These are phyloP conservation scores for Verticillium zaregamsianum DNA, from an alignment of 2,329 filamentous ascomycete species.

Conservation along the genomic window DNA sequence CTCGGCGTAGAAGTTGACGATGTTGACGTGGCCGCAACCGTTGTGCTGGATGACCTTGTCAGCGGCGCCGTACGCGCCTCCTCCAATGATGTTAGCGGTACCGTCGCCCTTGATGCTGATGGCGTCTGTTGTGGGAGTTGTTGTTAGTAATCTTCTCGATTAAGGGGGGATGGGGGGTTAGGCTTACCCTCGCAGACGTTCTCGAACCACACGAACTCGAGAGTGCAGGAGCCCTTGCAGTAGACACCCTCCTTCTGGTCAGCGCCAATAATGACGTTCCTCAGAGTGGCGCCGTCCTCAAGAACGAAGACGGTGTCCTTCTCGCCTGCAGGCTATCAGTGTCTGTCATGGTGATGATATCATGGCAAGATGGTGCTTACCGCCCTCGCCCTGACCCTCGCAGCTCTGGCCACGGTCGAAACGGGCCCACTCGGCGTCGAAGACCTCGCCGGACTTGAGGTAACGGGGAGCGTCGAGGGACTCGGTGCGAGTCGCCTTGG, in stretches of 20 bases:
- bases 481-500: slow-evolving; percentile 17
- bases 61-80: slow-evolving; percentile 35
- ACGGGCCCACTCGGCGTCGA: slow-evolving; percentile 9
- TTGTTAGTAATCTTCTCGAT: not conserved
- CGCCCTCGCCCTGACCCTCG: slow-evolving; percentile 36
- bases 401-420: slow-evolving; percentile 38
- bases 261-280: slow-evolving; percentile 40
- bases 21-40: slow-evolving; percentile 36
- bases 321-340: not conserved
- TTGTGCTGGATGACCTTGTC: slow-evolving; percentile 45
- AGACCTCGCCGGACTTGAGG: slow-evolving; percentile 8
- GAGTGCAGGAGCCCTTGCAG: slow-evolving; percentile 36
- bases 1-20: slow-evolving; percentile 35
- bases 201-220: slow-evolving; percentile 41
- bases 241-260: slow-evolving; percentile 41
- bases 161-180: slow-evolving; percentile 20
- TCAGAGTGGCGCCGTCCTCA: slow-evolving; percentile 34
- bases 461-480: slow-evolving; percentile 6
- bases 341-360: not conserved
- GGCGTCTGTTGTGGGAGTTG: not conserved
- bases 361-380: slow-evolving; percentile 8
- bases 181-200: slow-evolving; percentile 37
- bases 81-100: slow-evolving; percentile 33
- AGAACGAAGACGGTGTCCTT: slow-evolving; percentile 37
- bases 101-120: slow-evolving; percentile 23